Conservation (phyloP, 805 yeast genomes). For the Pichia exigua region DNA sequence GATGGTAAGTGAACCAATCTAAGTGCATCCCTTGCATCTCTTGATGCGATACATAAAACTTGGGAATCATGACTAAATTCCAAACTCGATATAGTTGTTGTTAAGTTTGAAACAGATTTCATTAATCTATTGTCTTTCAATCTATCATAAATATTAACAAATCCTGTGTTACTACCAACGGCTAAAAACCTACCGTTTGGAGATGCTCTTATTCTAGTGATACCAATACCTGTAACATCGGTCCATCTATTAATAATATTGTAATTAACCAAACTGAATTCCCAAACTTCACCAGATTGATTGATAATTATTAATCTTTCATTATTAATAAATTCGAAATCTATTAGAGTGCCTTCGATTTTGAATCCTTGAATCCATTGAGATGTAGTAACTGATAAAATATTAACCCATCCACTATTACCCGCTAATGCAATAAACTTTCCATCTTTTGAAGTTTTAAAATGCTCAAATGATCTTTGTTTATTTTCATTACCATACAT, state of each 20-base stretch:
- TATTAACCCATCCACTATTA: constrained; percentile 83
- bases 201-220: constrained; percentile 58
- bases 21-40: constrained; percentile 79
- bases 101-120: constrained; percentile 66
- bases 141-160: constrained; percentile 80
- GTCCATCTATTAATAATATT: constrained; percentile 63
- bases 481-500: constrained; percentile 85
- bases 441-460: constrained; percentile 70
- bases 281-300: constrained; percentile 83
- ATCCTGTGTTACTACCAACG: constrained; percentile 80
- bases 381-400: constrained; percentile 70
- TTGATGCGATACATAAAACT: constrained; percentile 73
- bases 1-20: constrained; percentile 82
- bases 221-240: constrained; percentile 80
- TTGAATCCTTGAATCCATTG: constrained; percentile 84
- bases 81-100: constrained; percentile 69
- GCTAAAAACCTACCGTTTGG: constrained; percentile 72
- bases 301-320: constrained; percentile 51
- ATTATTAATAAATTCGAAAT: constrained; percentile 56
- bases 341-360: constrained; percentile 79
- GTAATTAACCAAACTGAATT: constrained; percentile 50
- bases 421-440: constrained; percentile 69
- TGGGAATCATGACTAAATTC: constrained; percentile 85
- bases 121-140: constrained; percentile 39
- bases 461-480: constrained; percentile 83